Conservation (phyloP, 495 filamentous ascomycete species). For the Gamarada debralockiae region DNA sequence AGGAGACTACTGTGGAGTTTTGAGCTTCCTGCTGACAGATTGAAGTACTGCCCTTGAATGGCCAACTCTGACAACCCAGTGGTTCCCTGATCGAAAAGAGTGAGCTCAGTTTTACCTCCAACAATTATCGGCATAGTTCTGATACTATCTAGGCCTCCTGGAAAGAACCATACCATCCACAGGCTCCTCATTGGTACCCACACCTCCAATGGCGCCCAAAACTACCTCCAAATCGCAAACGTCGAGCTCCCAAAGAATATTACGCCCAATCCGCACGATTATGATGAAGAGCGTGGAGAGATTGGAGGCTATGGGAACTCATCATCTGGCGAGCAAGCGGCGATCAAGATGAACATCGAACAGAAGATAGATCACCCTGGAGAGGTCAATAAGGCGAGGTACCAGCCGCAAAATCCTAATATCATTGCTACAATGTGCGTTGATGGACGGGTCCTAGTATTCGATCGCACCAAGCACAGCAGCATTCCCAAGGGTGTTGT, state of each 20-base stretch:
- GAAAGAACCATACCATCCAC: constrained; percentile 84
- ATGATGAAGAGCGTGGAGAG: constrained; percentile 87
- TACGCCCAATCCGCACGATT: constrained; percentile 68
- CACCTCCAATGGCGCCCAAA: constrained; percentile 80
- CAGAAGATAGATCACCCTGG: constrained; percentile 96
- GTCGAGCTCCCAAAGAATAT: constrained; percentile 83
- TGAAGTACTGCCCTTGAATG: constrained; percentile 86
- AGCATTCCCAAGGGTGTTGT: constrained; percentile 65
- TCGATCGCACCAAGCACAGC: constrained; percentile 92
- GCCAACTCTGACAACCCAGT: constrained; percentile 96
- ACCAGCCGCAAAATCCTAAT: constrained; percentile 96
- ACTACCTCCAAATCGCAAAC: constrained; percentile 93
- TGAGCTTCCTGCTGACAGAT: constrained; percentile 1
- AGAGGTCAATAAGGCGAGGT: constrained; percentile 97
- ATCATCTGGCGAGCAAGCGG: constrained; percentile 43
- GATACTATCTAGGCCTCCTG: constrained; percentile 51
- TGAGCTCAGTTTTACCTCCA: constrained; percentile 32
- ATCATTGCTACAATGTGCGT: constrained; percentile 92
- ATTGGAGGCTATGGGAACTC: constrained; percentile 81
- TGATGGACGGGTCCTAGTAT: constrained; percentile 85
- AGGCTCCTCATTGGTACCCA: constrained; percentile 92
- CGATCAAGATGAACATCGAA: constrained; percentile 80
- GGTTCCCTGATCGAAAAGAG: constrained; percentile 94
- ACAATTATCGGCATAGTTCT: background rate
- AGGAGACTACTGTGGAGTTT: background rate